Evolutionary conservation across 768 basidiomycete species (phyloP), one percentile per base, ranked within the genome.

Genomic region (Lentinula lateritia): DNA sequence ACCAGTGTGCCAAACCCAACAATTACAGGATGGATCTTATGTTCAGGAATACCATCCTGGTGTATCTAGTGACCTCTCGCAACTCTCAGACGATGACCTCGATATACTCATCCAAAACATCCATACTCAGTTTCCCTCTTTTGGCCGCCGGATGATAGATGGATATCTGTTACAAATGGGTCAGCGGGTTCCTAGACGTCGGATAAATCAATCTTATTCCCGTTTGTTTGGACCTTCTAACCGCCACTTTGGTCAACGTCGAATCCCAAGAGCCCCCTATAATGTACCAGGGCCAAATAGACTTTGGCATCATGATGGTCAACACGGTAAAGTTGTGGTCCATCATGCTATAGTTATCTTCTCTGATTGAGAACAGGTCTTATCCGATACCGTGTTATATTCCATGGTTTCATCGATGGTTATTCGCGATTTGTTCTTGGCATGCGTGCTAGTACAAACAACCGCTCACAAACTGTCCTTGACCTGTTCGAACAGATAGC

Each of bases 281-380:
- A 12, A 38, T 34, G 55, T 57, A 6, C 13, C 36, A 6, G 55
- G 55, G 8, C 36, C 52, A 8, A 54, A 54, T 18, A n/a, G 15
- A 28, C 28, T 54, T 12, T 54, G 52, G 52, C 52, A 58, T 74
- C 74, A 46, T 76, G 75, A 35, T 68, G 28, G 16, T 72, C 66
- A 65, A 68, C 64, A n/a, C 64, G 32, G 7, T 70, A 74, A 12
- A 74, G 75, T 76, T 41, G 23, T 23, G n/a, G 23, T 3, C 23
- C 23, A 23, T 23, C 23, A 23, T 23, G 23, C 23, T 23, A 23
- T 23, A 23, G 23, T 23, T 3, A 23, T 23, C 23, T 23, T 23
- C 23, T 23, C 23, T 23, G 23, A 23, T 23, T 23, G 23, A 23
- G 23, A 23, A 23, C 23, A 23, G 23, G 23, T 23, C 23, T 23